Evolutionary conservation across 2,329 filamentous ascomycete species (phyloP), one percentile per base, ranked within the genome.

Genomic region (Colletotrichum karsti): DNA sequence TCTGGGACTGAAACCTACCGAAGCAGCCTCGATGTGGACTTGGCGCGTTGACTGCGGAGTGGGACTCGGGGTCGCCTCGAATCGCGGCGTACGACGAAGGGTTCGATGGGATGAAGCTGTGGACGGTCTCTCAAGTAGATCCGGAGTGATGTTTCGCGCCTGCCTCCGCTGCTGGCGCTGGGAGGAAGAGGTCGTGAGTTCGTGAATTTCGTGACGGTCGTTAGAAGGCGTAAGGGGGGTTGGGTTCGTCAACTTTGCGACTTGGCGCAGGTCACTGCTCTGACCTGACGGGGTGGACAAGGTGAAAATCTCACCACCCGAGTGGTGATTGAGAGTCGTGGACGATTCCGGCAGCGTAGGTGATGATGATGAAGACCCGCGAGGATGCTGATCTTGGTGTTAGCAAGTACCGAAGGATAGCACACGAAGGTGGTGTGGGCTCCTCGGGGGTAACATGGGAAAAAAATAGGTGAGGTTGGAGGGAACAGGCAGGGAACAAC

Each of bases 131-230:
- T 81, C 80, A 69, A 76, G 71, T 72, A 75, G 77, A 74, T 81
- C 77, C 73, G 82, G 75, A 63, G 80, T 71, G 65, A 74, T 72
- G 75, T 73, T 72, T 72, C 60, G 71, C 69, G 76, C 73, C 62
- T 82, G 80, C 80, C 83, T 82, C 77, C 80, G 82, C 82, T 83
- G 78, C 78, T 81, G 80, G 77, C 75, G 79, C 74, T 76, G 76
- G 67, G 77, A 74, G 73, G 74, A 71, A 69, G 79, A 71, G 64
- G 76, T 76, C 75, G 80, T 80, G 74, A 80, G 78, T 75, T 84
- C 84, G 84, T 87, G 77, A 79, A 74, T 79, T 76, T 87, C 85
- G 87, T 87, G 80, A 84, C 81, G 82, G 85, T 87, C 85, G 82
- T 86, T 76, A 85, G 77, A 77, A 72, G 76, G 74, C 51, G 76